Evolutionary conservation across 495 filamentous ascomycete species (phyloP), one percentile per base, ranked within the genome.

Genomic region (Beverwykella pulmonaria): DNA sequence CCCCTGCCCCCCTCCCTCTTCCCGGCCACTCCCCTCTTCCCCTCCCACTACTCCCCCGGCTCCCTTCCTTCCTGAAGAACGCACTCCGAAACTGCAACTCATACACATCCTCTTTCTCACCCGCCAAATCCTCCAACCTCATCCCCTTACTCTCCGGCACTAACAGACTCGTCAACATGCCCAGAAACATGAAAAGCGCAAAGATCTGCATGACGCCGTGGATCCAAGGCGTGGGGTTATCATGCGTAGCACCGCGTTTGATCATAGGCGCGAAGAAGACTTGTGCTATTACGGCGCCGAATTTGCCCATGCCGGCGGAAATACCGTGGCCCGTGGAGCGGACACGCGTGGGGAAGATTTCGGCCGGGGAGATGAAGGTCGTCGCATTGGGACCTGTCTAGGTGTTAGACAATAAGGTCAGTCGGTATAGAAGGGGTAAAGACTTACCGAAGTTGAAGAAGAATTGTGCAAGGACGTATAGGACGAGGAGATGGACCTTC

Each of bases 401-500:
- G 10, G 23, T 32, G 57, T 52, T 58, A 66, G 50, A 34, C 20
- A 26, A 4, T 27, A 10, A 47, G 23, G 34, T 30, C 0, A 23
- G 15, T 15, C 25, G 20, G 1, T 15, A 44, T 15, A 20, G 20
- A 36, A 32, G 44, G 15, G 20, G 25, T 22, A 34, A 34, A 12
- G 25, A 48, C 57, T 26, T 67, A 10, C 92, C 87, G 63, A 85
- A 92, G 79, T 93, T 93, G 83, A 93, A 93, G 80, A 91, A 93
- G 79, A 91, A 90, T 68, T 93, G 88, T n/a, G 87, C 86, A 2
- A 94, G 77, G 20, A 93, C 82, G 73, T 93, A 94, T 61, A 92
- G 82, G n/a, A 80, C 87, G 23, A 93, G 81, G 12, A 92, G 80
- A 53, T 79, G 79, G 8, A 39, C 27, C 15, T 72, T 50, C 19